Conservation (phyloP, 306 rosid genomes). For the Acacia confusa region DNA sequence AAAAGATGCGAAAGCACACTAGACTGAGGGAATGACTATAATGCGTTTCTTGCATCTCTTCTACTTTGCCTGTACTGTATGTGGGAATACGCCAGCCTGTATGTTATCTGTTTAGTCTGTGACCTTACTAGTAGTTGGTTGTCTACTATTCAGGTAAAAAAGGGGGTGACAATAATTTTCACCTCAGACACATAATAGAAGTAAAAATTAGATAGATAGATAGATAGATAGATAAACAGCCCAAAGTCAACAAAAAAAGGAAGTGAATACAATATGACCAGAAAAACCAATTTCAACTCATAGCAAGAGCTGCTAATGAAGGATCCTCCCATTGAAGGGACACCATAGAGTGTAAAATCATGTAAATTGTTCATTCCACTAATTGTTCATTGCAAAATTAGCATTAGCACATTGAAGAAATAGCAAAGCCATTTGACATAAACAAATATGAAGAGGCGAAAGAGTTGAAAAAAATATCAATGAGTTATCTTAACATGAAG, state of each 20-base stretch:
- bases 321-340: background rate
- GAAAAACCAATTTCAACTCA: background rate
- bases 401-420: background rate
- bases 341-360: background rate
- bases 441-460: background rate
- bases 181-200: background rate
- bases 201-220: background rate
- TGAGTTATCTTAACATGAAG: background rate
- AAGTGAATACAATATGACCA: background rate
- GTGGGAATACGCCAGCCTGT: background rate
- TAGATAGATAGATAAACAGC: background rate
- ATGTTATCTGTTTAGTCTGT: background rate
- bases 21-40: too few relatives aligned
- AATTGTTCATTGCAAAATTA: background rate
- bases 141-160: background rate
- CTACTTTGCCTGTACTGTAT: background rate
- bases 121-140: background rate
- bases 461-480: background rate
- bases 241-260: background rate
- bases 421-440: background rate
- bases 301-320: background rate
- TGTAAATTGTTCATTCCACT: background rate
- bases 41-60: too few relatives aligned
- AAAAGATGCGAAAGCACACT: too few relatives aligned
- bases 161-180: background rate